Base-by-base conservation (phyloP, 2,329 filamentous ascomycete species). In the Rutstroemia sp. region DNA sequence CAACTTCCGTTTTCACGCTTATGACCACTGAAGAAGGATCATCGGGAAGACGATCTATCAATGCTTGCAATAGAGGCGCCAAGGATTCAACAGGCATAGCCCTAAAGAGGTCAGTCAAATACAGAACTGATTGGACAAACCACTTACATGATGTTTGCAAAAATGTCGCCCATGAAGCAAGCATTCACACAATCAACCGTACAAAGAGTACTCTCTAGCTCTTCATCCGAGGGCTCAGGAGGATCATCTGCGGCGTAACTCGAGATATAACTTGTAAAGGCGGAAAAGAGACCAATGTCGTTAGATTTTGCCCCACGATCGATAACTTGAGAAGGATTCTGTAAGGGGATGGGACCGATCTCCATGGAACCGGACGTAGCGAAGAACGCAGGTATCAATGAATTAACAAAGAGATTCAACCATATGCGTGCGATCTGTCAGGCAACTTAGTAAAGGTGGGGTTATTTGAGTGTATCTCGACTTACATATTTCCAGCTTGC, bases 171-270 rank as follows among this genome's bases (percentile, higher is more conserved):
- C 68, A 97, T 87, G 55, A 87, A 85, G 70, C 94, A 99, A 46
- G 90, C 87, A 64, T 89, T 92, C 44, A 99, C 85, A 66, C 92
- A 99, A 69, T 97, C 94, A 2, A 96, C 88, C 0, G 94, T 92
- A 69, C 89, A 94, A 9, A 99, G 76, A 0, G 94, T 97, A 68
- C 94, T 96, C 67, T 99, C 94, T 30, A 99, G 79, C 70, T 99
- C 94, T 69, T 97, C 92, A 62, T 97, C 91, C 1, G 94, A 97
- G 2, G 94, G 94, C 73, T 99, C 94, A 0, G 94, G 94, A 12
- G 94, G 94, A 68, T 99, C 94, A 71, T 97, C 94, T 10, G 94
- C 95, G 44, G 95, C 94, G 70, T 99, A 97, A 70, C 92, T 97
- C n/a, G 92, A 95, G 34, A 99, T 91, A 67, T 97, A 99, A 5